phyloP scores from a whole-genome alignment of 805 yeast species.

The Wickerhamiella hasegawae region DNA sequence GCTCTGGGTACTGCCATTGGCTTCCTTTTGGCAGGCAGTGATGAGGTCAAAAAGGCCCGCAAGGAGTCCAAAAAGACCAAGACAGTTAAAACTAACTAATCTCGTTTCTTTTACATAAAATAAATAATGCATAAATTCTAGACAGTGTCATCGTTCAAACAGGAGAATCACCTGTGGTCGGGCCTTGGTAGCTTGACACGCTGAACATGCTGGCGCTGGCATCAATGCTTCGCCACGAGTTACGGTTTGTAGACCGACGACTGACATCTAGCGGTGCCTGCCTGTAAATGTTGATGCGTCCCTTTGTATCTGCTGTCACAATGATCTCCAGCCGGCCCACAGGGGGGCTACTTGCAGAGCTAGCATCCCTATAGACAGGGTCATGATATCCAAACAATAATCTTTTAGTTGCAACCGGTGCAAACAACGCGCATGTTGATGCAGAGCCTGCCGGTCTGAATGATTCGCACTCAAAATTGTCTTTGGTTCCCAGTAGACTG shows the following conservation, averaged over 20 bases:
- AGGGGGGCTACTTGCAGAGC: neutral
- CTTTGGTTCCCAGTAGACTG: neutral
- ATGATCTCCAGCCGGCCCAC: constrained; percentile 1
- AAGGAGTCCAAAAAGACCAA: constrained; percentile 1
- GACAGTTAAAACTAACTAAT: too few relatives aligned
- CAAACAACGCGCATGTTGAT: constrained; percentile 4
- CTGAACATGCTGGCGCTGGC: too few relatives aligned
- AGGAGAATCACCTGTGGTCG: too few relatives aligned
- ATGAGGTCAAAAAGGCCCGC: neutral
- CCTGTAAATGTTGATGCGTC: constrained; percentile 3
- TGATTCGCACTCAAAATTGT: neutral
- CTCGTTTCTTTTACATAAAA: too few relatives aligned
- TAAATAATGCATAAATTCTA: too few relatives aligned
- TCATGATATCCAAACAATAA: constrained; percentile 1
- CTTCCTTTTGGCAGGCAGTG: constrained; percentile 1
- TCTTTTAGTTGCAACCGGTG: constrained; percentile 3
- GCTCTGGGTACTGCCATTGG: constrained; percentile 39
- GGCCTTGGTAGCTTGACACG: too few relatives aligned
- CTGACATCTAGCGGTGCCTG: too few relatives aligned
- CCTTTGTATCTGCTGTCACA: constrained; percentile 2
- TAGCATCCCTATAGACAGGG: neutral
- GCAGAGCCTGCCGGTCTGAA: neutral
- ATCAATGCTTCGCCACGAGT: too few relatives aligned
- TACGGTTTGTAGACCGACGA: too few relatives aligned
- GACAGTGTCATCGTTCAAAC: too few relatives aligned